Conservation (phyloP, 176 grass and related monocot species). For the Rhipidocladum racemiflorum region DNA sequence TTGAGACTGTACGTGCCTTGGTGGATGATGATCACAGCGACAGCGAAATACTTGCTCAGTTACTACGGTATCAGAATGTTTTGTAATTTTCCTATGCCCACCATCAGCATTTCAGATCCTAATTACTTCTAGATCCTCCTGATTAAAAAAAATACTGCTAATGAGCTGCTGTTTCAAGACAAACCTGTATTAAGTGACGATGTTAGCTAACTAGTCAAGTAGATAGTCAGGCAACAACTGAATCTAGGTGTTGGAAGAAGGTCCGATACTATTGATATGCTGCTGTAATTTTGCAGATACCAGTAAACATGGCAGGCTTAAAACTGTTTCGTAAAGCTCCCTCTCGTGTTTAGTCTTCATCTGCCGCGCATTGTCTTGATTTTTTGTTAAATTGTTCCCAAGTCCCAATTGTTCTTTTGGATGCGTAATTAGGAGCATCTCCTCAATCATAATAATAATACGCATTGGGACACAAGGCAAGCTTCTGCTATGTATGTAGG, state of each 20-base stretch:
- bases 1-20: background rate
- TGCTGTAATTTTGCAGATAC: background rate
- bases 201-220: background rate
- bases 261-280: background rate
- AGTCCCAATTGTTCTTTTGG: background rate
- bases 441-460: background rate
- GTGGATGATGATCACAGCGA: constrained; percentile 6
- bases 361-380: background rate
- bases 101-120: background rate
- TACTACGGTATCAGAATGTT: background rate
- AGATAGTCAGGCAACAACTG: background rate
- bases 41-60: background rate
- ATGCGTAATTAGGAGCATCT: constrained; percentile 9
- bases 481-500: background rate
- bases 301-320: background rate
- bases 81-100: background rate
- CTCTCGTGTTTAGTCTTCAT: background rate
- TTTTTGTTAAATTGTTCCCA: background rate
- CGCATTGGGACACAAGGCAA: background rate
- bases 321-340: background rate
- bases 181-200: background rate
- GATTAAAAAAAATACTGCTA: background rate
- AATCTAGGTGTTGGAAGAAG: background rate
- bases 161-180: background rate
- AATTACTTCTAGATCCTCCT: background rate